Conservation (phyloP, 306 rosid species). For the Medicago ruthenica region DNA sequence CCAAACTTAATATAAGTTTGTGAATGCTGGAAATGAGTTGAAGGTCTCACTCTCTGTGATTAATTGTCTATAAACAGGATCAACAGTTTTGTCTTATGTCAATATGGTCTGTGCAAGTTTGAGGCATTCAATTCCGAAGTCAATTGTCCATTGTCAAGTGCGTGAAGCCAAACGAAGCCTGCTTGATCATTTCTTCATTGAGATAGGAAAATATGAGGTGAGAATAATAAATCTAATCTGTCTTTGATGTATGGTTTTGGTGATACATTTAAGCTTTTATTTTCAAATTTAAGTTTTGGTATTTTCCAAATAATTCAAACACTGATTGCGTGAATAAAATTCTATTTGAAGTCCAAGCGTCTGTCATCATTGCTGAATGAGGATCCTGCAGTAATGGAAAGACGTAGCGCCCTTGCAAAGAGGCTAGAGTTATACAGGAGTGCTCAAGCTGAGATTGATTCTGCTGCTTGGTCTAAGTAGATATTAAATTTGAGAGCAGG, state of each 20-base stretch:
- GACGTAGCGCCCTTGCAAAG: constrained; percentile 73
- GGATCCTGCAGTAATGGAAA: constrained; percentile 94
- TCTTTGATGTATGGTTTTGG: not conserved
- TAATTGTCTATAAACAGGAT: constrained; percentile 56
- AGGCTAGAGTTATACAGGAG: constrained; percentile 90
- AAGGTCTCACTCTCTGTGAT: not conserved
- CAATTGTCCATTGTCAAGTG: constrained; percentile 88
- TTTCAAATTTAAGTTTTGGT: not conserved
- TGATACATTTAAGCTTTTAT: not conserved
- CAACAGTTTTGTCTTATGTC: constrained; percentile 80
- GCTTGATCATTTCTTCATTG: constrained; percentile 82
- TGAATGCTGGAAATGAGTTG: constrained; percentile 11
- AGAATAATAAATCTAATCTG: constrained; percentile 6
- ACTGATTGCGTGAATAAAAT: constrained; percentile 9
- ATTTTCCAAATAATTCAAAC: not conserved
- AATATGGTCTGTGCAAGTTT: constrained; percentile 79
- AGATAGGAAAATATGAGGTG: constrained; percentile 86
- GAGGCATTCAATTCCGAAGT: constrained; percentile 87
- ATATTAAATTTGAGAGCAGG: not conserved
- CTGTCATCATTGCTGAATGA: constrained; percentile 80
- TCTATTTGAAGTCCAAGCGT: constrained; percentile 62
- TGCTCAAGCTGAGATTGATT: constrained; percentile 86
- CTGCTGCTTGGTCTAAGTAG: constrained; percentile 96
- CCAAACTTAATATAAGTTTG: not conserved
- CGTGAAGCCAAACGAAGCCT: constrained; percentile 89